A percentile compares a stretch with the other conserved stretches of the same genome.
Conservation (phyloP, 108 stramenopile species). For the Schizochytrium sp. region DNA sequence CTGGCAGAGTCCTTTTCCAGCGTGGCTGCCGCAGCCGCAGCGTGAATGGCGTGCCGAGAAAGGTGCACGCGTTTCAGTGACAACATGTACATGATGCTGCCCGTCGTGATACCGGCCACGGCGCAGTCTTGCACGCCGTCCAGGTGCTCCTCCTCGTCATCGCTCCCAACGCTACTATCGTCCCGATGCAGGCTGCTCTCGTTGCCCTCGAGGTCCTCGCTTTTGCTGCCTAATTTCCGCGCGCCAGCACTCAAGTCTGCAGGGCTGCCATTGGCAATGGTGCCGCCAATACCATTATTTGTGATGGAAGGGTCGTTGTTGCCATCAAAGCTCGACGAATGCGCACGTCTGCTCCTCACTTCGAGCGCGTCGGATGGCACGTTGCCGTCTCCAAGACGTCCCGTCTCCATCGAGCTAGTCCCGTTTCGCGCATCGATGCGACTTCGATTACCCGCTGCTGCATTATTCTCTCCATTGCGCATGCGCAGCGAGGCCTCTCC, state of each 20-base stretch:
- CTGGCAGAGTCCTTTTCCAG: background rate
- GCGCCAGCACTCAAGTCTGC: too few species aligned
- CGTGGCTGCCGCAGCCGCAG: background rate
- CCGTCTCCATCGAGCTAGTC: too few species aligned
- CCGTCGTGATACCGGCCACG: background rate
- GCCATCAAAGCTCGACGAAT: background rate
- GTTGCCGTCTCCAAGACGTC: background rate
- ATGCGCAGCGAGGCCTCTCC: background rate
- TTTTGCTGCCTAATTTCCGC: background rate
- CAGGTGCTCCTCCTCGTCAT: background rate
- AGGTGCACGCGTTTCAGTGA: background rate
- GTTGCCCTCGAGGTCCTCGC: background rate
- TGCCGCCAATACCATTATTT: too few species aligned
- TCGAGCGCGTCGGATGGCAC: background rate
- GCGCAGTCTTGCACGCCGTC: slow-evolving; percentile 5
- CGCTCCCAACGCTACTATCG: background rate
- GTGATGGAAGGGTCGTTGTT: too few species aligned
- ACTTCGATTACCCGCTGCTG: too few species aligned
- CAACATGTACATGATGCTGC: background rate
- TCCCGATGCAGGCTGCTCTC: background rate
- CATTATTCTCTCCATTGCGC: background rate
- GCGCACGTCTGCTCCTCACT: background rate
- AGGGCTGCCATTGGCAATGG: too few species aligned
- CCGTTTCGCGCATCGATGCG: too few species aligned
- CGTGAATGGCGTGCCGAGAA: background rate